phyloP scores from a whole-genome alignment of 2,329 filamentous ascomycete genomes.

The Bipolaris oryzae region DNA sequence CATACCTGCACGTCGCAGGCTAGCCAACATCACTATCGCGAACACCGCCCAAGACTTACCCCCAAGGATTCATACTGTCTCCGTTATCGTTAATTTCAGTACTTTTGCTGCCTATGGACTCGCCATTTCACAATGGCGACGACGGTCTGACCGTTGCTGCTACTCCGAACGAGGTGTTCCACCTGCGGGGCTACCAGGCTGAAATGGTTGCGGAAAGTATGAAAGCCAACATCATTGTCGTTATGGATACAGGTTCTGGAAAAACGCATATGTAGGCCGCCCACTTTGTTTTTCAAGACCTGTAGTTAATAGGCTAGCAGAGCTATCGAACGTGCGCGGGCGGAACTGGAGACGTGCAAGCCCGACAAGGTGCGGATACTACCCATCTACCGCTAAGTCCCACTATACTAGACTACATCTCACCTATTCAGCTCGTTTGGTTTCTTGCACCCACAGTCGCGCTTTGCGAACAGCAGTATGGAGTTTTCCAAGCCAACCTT shows the following conservation, averaged over 20 bases:
- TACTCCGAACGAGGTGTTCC: conserved; percentile 24
- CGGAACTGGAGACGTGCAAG: conserved; percentile 50
- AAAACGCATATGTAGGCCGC: conserved; percentile 53
- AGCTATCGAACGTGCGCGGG: conserved; percentile 52
- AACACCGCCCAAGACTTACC: background rate
- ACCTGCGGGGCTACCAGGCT: conserved; percentile 54
- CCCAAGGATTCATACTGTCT: background rate
- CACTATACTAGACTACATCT: conserved; percentile 3
- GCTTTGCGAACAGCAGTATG: conserved; percentile 54
- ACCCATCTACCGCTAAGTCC: background rate
- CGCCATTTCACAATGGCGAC: conserved; percentile 8
- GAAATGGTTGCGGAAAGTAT: conserved; percentile 57
- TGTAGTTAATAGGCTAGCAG: conserved; percentile 28
- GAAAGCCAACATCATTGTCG: conserved; percentile 54
- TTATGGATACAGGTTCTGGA: conserved; percentile 57
- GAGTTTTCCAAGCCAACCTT: conserved; percentile 43
- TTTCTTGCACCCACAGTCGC: conserved; percentile 55
- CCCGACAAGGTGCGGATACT: conserved; percentile 42
- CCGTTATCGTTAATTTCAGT: background rate
- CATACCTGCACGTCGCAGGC: background rate
- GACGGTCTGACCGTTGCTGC: conserved; percentile 5
- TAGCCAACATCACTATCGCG: conserved; percentile 5
- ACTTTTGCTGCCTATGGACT: background rate
- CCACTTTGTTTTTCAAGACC: background rate
- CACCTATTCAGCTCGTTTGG: conserved; percentile 50